These are phyloP conservation scores for Rickenella mellea DNA, from an alignment of 768 basidiomycete genomes.

Conservation along the genomic window DNA sequence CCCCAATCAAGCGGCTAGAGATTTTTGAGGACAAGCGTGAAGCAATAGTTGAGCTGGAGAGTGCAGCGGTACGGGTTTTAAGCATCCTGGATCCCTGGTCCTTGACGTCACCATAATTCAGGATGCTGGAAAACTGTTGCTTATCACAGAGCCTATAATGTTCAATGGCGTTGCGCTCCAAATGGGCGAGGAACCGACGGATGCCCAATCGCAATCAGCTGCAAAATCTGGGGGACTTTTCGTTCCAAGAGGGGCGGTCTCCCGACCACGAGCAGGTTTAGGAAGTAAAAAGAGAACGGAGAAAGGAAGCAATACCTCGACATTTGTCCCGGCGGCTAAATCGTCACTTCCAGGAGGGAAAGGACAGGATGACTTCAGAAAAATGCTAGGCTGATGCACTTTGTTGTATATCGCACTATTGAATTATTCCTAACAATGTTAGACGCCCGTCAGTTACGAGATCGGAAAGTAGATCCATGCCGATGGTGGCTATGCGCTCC, in stretches of 20 bases:
- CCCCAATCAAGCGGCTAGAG: slow-evolving; percentile 62
- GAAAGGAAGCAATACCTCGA: slow-evolving; percentile 12
- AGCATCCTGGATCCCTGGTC: background rate
- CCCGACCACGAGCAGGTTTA: slow-evolving; percentile 64
- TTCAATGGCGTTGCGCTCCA: slow-evolving; percentile 55
- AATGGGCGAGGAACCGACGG: slow-evolving; percentile 44
- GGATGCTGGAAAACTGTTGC: slow-evolving; percentile 78
- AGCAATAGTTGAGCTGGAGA: slow-evolving; percentile 59
- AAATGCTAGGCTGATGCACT: slow-evolving; percentile 42
- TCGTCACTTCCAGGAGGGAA: slow-evolving; percentile 24
- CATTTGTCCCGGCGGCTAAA: slow-evolving; percentile 12
- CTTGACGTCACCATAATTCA: slow-evolving; percentile 18
- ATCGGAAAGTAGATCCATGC: too few species aligned
- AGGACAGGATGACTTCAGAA: slow-evolving; percentile 81
- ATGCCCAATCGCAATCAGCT: slow-evolving; percentile 23
- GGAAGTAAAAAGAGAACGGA: slow-evolving; percentile 41
- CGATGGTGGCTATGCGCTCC: too few species aligned
- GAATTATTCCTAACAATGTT: too few species aligned
- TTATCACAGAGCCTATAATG: slow-evolving; percentile 60
- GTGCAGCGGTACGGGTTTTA: slow-evolving; percentile 41
- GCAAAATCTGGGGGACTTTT: slow-evolving; percentile 43
- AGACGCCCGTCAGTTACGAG: too few species aligned
- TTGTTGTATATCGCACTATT: background rate
- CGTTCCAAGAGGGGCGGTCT: slow-evolving; percentile 54
- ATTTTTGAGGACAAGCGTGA: slow-evolving; percentile 54